Evolutionary conservation across 371 early-diverging fungal genomes (phyloP), one percentile per base, ranked within the genome.

Genomic region (Rhizopus stolonifer): DNA sequence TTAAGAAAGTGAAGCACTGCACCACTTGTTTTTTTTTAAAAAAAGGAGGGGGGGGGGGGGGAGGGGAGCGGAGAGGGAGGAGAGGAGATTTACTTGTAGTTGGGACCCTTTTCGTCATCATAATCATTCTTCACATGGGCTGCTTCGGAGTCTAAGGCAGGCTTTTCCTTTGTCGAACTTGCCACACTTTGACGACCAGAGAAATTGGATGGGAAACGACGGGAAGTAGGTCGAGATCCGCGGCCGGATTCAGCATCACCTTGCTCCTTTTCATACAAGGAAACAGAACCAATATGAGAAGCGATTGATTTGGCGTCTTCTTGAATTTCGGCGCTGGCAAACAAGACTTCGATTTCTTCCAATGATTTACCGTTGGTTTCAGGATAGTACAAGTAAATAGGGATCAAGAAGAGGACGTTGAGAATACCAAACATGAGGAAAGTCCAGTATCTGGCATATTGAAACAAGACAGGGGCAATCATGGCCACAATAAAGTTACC

Each of bases 291-390:
- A 42, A 64, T 64, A 13, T 70, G 70, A 36, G 70, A 70, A 19
- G 66, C 66, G 34, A 67, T 60, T 13, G 70, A 67, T 24, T 50
- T 64, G 51, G 65, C 65, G 38, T 71, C 71, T 34, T 64, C 68
- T 54, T 71, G 67, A 23, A 65, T 34, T 19, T 71, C 68, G 22
- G 59, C 46, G 7, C 54, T 48, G 10, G 71, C 67, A 56, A 84
- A 84, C 17, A 83, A 64, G 24, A 73, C 64, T 40, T 84, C 84
- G 54, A 84, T 74, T 55, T 81, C 69, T 64, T 84, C 84, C 44
- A 83, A 58, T 13, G 82, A 74, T 38, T 63, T 67, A 22, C 81
- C 78, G 31, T 70, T 79, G 24, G 83, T 82, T 58, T 84, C 84
- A n/a, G 74, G 74, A 22, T 74, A 63, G 46, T 62, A 67, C 19